Base-by-base conservation (phyloP, 179 eudicot species). In the Sideroxylon spinosum region DNA sequence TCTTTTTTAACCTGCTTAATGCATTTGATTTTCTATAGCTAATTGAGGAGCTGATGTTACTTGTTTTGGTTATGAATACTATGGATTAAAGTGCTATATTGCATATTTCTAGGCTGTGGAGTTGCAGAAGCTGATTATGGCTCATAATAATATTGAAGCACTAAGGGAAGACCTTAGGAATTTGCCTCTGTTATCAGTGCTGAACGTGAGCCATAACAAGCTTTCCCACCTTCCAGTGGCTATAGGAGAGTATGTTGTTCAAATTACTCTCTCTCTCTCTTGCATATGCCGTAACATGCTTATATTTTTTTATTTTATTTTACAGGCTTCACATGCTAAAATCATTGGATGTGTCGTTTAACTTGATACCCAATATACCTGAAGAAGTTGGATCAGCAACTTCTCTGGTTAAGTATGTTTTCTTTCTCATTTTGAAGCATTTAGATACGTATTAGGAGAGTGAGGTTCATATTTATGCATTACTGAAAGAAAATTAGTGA, bases 61-160 rank as follows among this genome's bases (percentile, higher is more conserved):
- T 73, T 16, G 23, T 23, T 25, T 74, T 8, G 26, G 65, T 20
- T 57, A n/a, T 50, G 23, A 2, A 20, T 61, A 70, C 46, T 9
- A 52, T 28, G 52, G 53, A 79, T 80, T 74, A 46, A 81, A 59
- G 79, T 67, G 53, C 8, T 56, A 55, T 11, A 28, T 85, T 80
- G 68, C 25, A 28, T 68, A 16, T 61, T 62, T 82, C 78, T 86
- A 95, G 99, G 89, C 90, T 66, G 99, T 93, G 78, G 99, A 93
- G 86, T 82, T 95, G 48, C 99, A 95, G 84, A 95, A 95, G 89
- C 87, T 95, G 83, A 95, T 95, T 81, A 81, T 95, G 84, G 99
- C 98, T 65, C 99, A 95, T 88, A 95, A 95, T 78, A 61, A 88
- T 53, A 95, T 95, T 59, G 92, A 95, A 87, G 80, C 79, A 3